Evolutionary conservation across 139 green algal species (phyloP).

Genomic region (Tetratostichococcus sp.): DNA sequence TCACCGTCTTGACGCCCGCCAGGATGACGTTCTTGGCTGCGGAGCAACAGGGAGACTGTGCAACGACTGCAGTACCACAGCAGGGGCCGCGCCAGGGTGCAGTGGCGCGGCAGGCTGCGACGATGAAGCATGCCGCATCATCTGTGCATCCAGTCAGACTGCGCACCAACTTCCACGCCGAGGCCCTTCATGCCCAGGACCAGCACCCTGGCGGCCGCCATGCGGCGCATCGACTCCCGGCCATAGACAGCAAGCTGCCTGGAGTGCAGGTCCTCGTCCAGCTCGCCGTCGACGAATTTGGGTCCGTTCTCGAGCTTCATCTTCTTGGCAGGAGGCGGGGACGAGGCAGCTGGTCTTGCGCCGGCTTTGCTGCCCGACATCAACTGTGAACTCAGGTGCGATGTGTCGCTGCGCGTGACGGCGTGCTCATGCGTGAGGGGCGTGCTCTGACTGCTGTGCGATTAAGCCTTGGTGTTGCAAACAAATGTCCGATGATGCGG

Average conservation of each 20-base stretch:
- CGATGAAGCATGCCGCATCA: no score
- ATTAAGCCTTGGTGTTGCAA: no score
- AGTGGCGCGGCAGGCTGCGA: no score
- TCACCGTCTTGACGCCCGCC: slow-evolving; percentile 89
- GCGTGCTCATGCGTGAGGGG: no score
- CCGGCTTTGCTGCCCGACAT: background rate
- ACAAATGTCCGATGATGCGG: no score
- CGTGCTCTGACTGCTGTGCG: no score
- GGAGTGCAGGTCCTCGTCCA: slow-evolving; percentile 97
- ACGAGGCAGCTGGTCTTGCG: background rate
- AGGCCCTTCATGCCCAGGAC: slow-evolving; percentile 83
- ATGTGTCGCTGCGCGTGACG: background rate
- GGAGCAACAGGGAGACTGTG: no score
- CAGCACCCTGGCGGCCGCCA: slow-evolving; percentile 79
- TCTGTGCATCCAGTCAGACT: no score
- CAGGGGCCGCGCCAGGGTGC: no score
- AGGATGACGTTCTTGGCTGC: slow-evolving; percentile 98
- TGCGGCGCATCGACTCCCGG: slow-evolving; percentile 85
- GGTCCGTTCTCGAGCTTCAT: slow-evolving; percentile 17
- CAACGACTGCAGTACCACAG: no score
- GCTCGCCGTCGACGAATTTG: slow-evolving; percentile 34
- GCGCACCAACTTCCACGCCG: slow-evolving; percentile 86
- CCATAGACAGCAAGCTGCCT: slow-evolving; percentile 98
- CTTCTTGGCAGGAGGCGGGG: slow-evolving; percentile 8
- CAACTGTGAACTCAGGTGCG: background rate